Base-by-base conservation (phyloP, 23 red algal genomes). In the Chondrus crispus region DNA sequence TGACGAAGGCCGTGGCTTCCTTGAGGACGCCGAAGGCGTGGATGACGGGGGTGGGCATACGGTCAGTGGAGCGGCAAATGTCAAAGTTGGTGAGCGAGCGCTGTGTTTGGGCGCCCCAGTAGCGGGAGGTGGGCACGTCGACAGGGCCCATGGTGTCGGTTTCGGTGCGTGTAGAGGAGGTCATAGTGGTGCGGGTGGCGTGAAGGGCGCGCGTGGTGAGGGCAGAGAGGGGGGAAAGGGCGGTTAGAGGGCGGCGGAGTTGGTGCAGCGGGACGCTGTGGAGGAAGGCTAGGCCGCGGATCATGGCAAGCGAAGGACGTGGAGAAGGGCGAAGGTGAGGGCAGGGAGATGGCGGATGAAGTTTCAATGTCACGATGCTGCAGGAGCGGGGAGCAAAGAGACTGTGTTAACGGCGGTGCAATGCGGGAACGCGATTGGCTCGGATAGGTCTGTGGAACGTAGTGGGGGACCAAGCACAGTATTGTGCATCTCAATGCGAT, bases 91-190 rank as follows among this genome's bases (percentile, higher is more conserved):
- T 50, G 39, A 96, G 89, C 11, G 94, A 99, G 40, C 97, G 93
- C 68, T 93, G 88, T 8, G 97, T 99, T 80, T 99, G 97, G 5
- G 97, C 97, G 58, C 97, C 97, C 78, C 88, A 99, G 81, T 95
- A 96, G 54, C 87, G 94, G 64, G 95, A 80, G 52, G 64, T 32
- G 29, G 93, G 94, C 19, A 99, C 97, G 24, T 91, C 30, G 63
- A 99, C 68, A 20, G 85, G 20, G 44, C 97, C 97, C 58, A 99
- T 90, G 55, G 97, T 95, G 81, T 99, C 97, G 45, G 28, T 79
- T 69, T 99, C 97, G 26, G 85, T 93, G 30, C 97, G 88, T 44
- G 32, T 16, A 6, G 50, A 22, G 41, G 72, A 47, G 58, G 30
- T 18, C 54, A 39, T 43, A 40, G 33, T 37, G 28, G 33, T 30